These are phyloP conservation scores for Yarrowia sp. DNA, from an alignment of 805 yeast species.

Conservation along the genomic window DNA sequence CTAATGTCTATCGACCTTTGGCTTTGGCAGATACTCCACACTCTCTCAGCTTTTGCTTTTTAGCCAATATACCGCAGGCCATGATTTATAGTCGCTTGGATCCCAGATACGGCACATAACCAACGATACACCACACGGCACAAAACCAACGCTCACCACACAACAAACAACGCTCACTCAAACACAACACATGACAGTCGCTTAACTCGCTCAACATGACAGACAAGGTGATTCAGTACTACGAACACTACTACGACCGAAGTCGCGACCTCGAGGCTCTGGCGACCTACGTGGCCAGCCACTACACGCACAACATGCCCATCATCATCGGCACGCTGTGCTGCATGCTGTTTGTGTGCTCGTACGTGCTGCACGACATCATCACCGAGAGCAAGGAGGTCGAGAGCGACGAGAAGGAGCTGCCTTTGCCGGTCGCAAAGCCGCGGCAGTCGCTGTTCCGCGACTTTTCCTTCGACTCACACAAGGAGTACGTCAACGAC, in stretches of 20 bases:
- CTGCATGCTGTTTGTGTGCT: conserved; percentile 19
- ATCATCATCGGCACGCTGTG: conserved; percentile 18
- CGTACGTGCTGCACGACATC: conserved; percentile 20
- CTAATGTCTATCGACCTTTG: conserved; percentile 1
- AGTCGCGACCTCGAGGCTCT: conserved; percentile 6
- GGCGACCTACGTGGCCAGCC: conserved; percentile 19
- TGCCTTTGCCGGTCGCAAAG: conserved; percentile 2
- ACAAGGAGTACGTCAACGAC: conserved; percentile 4
- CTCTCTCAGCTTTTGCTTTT: background rate
- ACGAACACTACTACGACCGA: conserved; percentile 16
- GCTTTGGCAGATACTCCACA: conserved; percentile 1
- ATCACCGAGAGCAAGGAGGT: conserved; percentile 11
- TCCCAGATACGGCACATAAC: background rate
- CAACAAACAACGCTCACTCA: background rate
- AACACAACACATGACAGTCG: background rate
- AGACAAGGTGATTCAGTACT: conserved; percentile 19
- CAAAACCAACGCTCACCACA: background rate
- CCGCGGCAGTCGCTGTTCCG: conserved; percentile 4
- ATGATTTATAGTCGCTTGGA: background rate
- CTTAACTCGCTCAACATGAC: background rate
- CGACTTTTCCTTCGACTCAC: background rate
- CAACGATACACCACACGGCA: background rate
- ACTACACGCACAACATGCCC: conserved; percentile 23
- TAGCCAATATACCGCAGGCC: conserved; percentile 3
- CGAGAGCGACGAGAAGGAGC: conserved; percentile 22